Evolutionary conservation across 208 protist genomes (phyloP).

Genomic region (Leishmania tarentolae): DNA sequence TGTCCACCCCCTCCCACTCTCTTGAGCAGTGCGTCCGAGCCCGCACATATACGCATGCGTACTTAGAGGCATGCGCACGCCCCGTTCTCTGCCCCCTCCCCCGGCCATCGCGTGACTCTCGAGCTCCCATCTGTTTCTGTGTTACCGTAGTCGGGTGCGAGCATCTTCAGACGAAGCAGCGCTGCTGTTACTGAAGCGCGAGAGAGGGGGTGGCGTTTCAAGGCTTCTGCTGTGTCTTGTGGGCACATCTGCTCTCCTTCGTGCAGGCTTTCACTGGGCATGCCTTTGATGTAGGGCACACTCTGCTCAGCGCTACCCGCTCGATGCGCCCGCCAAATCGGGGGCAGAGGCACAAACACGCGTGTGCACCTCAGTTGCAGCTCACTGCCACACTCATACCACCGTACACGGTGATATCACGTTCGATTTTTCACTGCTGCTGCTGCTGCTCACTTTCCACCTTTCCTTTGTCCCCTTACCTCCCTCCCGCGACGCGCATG

Average conservation of each 20-base stretch:
- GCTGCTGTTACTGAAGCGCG: not conserved
- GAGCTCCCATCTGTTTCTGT: not conserved
- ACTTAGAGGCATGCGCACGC: not conserved
- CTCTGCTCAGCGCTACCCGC: no score
- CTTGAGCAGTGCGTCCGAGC: no score
- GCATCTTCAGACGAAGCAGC: not conserved
- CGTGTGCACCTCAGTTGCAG: no score
- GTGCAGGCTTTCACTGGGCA: not conserved
- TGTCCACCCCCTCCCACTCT: not conserved
- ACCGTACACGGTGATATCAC: not conserved
- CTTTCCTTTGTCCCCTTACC: not conserved
- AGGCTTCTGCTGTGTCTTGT: slow-evolving; percentile 1
- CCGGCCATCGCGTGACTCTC: not conserved
- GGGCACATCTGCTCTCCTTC: slow-evolving; percentile 14
- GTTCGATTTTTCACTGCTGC: not conserved
- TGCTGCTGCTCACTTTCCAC: not conserved
- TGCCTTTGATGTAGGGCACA: not conserved
- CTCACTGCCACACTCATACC: not conserved
- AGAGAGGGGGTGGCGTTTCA: not conserved
- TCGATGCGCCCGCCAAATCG: no score
- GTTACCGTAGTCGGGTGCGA: not conserved
- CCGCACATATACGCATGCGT: not conserved
- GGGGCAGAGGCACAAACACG: no score
- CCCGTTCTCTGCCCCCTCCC: not conserved
- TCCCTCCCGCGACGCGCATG: not conserved